Evolutionary conservation across 176 grass and related monocot species (phyloP).

Genomic region (Echinochloa phyllopogon): DNA sequence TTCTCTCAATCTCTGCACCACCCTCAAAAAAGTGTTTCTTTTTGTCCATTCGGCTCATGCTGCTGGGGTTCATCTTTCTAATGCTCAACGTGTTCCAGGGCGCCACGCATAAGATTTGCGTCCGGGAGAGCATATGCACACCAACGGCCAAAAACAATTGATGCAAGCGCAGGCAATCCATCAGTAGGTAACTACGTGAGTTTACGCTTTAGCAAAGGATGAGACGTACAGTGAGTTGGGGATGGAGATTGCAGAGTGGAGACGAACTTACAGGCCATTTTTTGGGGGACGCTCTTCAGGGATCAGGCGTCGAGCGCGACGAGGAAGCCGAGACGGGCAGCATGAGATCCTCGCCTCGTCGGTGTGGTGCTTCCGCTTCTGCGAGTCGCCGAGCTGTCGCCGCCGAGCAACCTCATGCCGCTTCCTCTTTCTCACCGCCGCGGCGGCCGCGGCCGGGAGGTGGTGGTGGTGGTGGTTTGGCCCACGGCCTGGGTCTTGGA

Average conservation of each 20-base stretch:
- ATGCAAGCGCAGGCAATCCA: background rate
- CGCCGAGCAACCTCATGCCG: constrained; percentile 67
- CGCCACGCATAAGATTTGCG: constrained; percentile 58
- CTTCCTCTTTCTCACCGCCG: constrained; percentile 17
- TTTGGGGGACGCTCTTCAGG: constrained; percentile 67
- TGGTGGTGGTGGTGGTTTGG: background rate
- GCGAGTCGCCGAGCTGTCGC: constrained; percentile 71
- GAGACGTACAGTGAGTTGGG: background rate
- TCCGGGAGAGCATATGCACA: constrained; percentile 34
- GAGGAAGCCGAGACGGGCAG: constrained; percentile 46
- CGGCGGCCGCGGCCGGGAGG: background rate
- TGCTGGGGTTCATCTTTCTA: constrained; percentile 88
- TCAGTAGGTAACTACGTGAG: background rate
- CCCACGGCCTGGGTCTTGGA: background rate
- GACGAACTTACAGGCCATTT: constrained; percentile 51
- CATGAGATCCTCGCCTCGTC: constrained; percentile 75
- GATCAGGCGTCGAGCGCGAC: constrained; percentile 29
- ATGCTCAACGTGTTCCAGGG: constrained; percentile 73
- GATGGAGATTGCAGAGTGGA: constrained; percentile 37
- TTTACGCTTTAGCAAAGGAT: background rate
- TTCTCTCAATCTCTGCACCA: background rate
- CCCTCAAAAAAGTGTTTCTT: background rate
- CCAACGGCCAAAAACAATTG: too few relatives aligned
- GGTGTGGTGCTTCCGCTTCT: constrained; percentile 66
- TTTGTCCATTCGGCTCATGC: constrained; percentile 53